A percentile compares a stretch with the other conserved stretches of the same genome.
Evolutionary conservation across 345 rosid genomes (phyloP).

Genomic region (Viola odorata): DNA sequence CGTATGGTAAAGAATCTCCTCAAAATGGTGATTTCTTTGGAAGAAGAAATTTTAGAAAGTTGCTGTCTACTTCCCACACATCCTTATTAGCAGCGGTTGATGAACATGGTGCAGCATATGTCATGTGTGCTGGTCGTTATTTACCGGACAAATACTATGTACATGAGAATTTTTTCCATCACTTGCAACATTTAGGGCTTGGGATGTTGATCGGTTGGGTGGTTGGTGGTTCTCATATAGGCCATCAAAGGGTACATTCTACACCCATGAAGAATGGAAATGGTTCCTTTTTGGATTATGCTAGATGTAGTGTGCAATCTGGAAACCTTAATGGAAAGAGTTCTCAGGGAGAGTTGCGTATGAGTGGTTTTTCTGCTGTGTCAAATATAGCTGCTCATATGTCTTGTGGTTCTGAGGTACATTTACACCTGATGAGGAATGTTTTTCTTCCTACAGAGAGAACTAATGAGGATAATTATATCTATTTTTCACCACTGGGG

Average conservation of each 20-base stretch:
- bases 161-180: constrained; percentile 39
- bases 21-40: constrained; percentile 18
- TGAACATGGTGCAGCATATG: constrained; percentile 61
- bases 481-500: constrained; percentile 80
- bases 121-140: constrained; percentile 42
- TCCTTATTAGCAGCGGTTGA: constrained; percentile 79
- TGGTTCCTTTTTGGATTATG: constrained; percentile 9
- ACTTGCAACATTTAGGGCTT: constrained; percentile 48
- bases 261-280: constrained; percentile 23
- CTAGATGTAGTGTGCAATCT: constrained; percentile 22
- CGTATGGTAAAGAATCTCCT: constrained; percentile 26
- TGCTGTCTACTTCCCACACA: constrained; percentile 60
- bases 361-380: constrained; percentile 47
- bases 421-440: constrained; percentile 37
- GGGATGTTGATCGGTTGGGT: constrained; percentile 68
- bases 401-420: constrained; percentile 30
- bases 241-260: constrained; percentile 38
- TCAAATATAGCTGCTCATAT: constrained; percentile 30
- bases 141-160: constrained; percentile 36
- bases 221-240: constrained; percentile 63
- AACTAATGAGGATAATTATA: constrained; percentile 48
- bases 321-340: constrained; percentile 27
- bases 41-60: constrained; percentile 63
- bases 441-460: constrained; percentile 59
- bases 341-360: constrained; percentile 27